Base-by-base conservation (phyloP, 208 protist genomes). In the Crithidia thermophila region DNA sequence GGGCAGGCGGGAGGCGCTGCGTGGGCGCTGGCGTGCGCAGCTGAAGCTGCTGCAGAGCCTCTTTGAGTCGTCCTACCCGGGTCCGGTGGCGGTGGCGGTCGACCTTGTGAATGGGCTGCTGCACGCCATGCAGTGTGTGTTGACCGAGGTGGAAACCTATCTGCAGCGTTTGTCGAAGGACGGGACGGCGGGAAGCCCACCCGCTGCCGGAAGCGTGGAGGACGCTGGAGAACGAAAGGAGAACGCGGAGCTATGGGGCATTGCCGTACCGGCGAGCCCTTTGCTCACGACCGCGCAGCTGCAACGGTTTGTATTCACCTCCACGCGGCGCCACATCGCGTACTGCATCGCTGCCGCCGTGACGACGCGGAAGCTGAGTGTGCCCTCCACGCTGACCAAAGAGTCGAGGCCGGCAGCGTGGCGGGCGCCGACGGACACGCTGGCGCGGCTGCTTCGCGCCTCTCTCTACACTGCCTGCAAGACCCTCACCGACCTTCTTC, bases 301-400 rank as follows among this genome's bases (percentile, higher is more conserved):
- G 39, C 72, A 79, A 39, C 31, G 33, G 25, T 88, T 83, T 49
- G 56, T 73, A 10, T 75, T 72, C 53, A 56, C 62, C 43, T 72
- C 67, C 40, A 81, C 86, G 25, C 72, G 81, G 25, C 75, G 65
- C 30, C 79, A 92, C 63, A 58, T 92, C 20, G 76, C 76, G 37
- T 74, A 73, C 43, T 72, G 71, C 55, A 13, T 77, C 34, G 58
- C 71, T 5, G 75, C 80, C 4, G 78, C 64, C 50, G 52, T 67
- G 3, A 60, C 69, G 46, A 27, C 45, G 20, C 63, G 72, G 20
- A 31, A 23, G n/a, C 55, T 78, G 28, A 13, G 45, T 3, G 25
- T 58, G 27, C 61, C 69, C 27, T 0, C 60, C 5, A 25, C 69
- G 9, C 37, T 36, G 40, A 9, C 27, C 30, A 45, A 21, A 27